Percentiles rank a stretch among this genome's conserved stretches.
Evolutionary conservation across 129 eudicot genomes (phyloP).

Genomic region (Flaveria trinervia): DNA sequence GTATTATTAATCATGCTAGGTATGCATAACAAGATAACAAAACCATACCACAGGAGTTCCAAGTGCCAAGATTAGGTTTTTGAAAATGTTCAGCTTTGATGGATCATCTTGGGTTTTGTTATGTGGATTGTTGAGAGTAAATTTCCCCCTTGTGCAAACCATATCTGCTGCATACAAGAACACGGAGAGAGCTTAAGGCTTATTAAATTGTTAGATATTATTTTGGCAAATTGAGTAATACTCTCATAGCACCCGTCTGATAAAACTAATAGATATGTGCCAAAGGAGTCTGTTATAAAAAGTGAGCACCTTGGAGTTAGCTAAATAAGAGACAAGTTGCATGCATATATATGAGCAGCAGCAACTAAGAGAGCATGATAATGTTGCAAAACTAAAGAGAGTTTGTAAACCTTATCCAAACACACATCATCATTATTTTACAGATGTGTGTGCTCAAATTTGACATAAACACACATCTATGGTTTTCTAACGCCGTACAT

Average conservation of each 20-base stretch:
- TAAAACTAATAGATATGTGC: not conserved
- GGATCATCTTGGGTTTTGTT: conserved; percentile 4
- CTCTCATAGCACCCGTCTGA: not conserved
- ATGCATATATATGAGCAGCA: not conserved
- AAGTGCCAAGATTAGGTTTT: conserved; percentile 31
- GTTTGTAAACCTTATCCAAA: not conserved
- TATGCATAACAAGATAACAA: not conserved
- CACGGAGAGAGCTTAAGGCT: conserved; percentile 2
- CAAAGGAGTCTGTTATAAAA: conserved; percentile 1
- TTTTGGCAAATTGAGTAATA: not conserved
- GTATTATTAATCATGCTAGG: not conserved
- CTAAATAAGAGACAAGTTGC: conserved; percentile 5
- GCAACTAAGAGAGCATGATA: not conserved
- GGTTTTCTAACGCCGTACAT: not conserved
- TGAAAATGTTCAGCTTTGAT: conserved; percentile 18
- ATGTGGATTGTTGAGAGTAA: conserved; percentile 14
- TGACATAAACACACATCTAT: not conserved
- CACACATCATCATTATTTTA: not conserved
- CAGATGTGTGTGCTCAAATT: not conserved
- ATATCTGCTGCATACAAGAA: conserved; percentile 26
- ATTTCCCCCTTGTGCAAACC: conserved; percentile 24
- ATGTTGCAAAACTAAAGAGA: not conserved
- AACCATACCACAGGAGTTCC: conserved; percentile 30
- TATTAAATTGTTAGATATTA: not conserved
- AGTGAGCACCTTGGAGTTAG: not conserved